Evolutionary conservation across 352 stramenopile species (phyloP).

Genomic region (Phytophthora palmivora): DNA sequence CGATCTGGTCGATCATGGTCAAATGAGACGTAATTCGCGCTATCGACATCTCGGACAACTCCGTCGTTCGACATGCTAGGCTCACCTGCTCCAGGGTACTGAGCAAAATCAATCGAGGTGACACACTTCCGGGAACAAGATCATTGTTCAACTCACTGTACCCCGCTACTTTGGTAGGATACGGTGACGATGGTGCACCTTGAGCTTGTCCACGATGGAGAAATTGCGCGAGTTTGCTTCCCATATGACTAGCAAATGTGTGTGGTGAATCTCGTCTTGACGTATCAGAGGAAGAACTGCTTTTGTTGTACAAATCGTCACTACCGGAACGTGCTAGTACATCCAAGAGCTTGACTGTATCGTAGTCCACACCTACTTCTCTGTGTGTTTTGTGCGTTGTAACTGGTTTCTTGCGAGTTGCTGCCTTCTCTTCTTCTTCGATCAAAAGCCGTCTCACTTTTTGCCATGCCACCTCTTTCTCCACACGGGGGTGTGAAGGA

Average conservation of each 20-base stretch:
- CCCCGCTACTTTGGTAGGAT: neutral
- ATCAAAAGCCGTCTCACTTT: constrained; percentile 44
- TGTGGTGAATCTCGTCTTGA: constrained; percentile 7
- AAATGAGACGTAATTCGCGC: constrained; percentile 57
- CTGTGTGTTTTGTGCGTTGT: neutral
- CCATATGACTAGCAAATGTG: constrained; percentile 6
- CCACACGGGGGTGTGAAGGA: neutral
- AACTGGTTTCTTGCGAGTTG: constrained; percentile 7
- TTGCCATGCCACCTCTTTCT: constrained; percentile 38
- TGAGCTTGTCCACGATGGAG: constrained; percentile 1
- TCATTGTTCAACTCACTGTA: neutral
- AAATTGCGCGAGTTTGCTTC: constrained; percentile 10
- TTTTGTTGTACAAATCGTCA: constrained; percentile 7
- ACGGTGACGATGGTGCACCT: neutral
- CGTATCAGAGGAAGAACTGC: constrained; percentile 6
- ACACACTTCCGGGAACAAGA: neutral
- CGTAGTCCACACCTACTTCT: constrained; percentile 11
- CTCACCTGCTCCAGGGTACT: constrained; percentile 45
- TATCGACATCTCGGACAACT: constrained; percentile 60
- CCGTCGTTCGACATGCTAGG: constrained; percentile 47
- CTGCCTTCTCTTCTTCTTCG: constrained; percentile 35
- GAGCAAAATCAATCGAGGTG: constrained; percentile 44
- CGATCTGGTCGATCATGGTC: constrained; percentile 62
- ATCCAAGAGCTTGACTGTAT: constrained; percentile 42
- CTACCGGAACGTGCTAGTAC: constrained; percentile 25